Evolutionary conservation across 2,329 filamentous ascomycete genomes (phyloP), one percentile per base, ranked within the genome.

Genomic region (Myrmaecium sp.): DNA sequence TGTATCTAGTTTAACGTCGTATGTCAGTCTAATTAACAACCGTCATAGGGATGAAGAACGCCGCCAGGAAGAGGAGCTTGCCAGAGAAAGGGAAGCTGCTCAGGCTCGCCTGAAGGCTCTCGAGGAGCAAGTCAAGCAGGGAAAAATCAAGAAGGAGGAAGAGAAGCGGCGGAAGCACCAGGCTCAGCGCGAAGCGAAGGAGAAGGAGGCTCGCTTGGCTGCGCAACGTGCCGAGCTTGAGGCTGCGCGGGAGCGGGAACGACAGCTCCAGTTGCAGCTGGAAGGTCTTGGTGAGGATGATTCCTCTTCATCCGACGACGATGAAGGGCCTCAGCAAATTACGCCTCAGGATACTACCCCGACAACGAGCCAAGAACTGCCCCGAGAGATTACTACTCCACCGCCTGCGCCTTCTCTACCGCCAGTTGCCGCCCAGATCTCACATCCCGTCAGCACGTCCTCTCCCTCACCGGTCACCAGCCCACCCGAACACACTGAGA

Each of bases 111-210:
- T 95, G 14, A 81, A 74, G 47, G 83, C 82, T 10, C 68, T 98
- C 6, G 84, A 98, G 52, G 83, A 95, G 48, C 83, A 94, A 52
- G 83, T 95, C 27, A 75, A 74, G 35, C 80, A 84, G 46, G 82
- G 84, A 42, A 98, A 95, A 58, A 58, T 95, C 27, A 86, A 82
- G 62, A 95, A 93, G 54, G 79, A 91, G 39, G 89, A 98, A 51
- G 89, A 94, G 57, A 94, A 92, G 62, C 80, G 75, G 35, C 76
- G 69, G 41, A 89, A 83, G 60, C 84, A 93, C 57, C 86, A 82
- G 13, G 83, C 83, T 6, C 64, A 79, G 43, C 78, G 77, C 26
- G 81, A 89, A 39, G 71, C 83, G 5, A 86, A 82, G 51, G 81
- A 93, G 41, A 84, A 91, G 47, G 86, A 95, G 49, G 63, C 73